Evolutionary conservation across 768 basidiomycete species (phyloP).

Genomic region (Suillus hirtellus): DNA sequence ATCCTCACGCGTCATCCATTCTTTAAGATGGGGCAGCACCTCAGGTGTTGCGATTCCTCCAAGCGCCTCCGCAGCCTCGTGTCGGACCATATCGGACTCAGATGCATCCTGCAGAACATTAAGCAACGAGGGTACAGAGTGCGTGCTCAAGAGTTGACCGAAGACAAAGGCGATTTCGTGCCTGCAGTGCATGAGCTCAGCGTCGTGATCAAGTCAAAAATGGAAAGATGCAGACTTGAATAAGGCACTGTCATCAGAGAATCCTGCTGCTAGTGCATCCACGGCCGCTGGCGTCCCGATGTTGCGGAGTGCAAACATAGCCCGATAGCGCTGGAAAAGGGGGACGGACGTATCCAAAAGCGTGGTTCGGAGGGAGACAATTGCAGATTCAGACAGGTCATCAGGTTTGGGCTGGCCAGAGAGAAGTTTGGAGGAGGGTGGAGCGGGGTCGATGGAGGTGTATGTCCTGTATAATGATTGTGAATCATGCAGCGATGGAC

Average conservation of each 20-base stretch:
- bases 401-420: slow-evolving; percentile 52
- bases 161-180: slow-evolving; percentile 99
- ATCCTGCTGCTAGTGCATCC: slow-evolving; percentile 88
- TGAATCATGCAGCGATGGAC: neutral
- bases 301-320: slow-evolving; percentile 97
- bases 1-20: slow-evolving; percentile 79
- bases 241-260: slow-evolving; percentile 83
- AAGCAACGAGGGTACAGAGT: slow-evolving; percentile 85
- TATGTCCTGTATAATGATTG: slow-evolving; percentile 49
- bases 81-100: slow-evolving; percentile 96
- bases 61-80: slow-evolving; percentile 97
- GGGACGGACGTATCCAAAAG: slow-evolving; percentile 68
- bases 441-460: slow-evolving; percentile 89
- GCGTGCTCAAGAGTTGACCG: slow-evolving; percentile 87
- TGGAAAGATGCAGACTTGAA: slow-evolving; percentile 73
- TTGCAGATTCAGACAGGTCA: slow-evolving; percentile 46
- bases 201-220: neutral
- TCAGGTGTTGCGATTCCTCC: slow-evolving; percentile 97
- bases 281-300: slow-evolving; percentile 85
- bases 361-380: slow-evolving; percentile 55
- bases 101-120: slow-evolving; percentile 66
- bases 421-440: slow-evolving; percentile 67
- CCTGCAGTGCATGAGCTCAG: slow-evolving; percentile 40
- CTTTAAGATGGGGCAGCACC: slow-evolving; percentile 81
- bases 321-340: slow-evolving; percentile 92